These are phyloP conservation scores for Zhuliangozyma blackwelliae DNA, from an alignment of 1,139 yeast species.

Conservation along the genomic window DNA sequence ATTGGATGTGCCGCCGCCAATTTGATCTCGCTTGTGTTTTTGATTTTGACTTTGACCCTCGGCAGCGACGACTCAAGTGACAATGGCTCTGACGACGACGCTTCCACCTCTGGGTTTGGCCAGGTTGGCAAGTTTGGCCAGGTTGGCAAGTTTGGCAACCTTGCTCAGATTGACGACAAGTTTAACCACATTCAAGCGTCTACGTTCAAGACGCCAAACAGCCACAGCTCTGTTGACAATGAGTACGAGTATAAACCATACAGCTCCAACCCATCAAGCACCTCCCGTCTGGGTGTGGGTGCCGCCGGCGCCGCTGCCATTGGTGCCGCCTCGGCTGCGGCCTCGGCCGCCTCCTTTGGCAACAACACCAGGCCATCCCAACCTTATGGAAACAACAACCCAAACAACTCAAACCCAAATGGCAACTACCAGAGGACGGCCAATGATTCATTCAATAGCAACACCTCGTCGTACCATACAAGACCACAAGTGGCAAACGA, in stretches of 20 bases:
- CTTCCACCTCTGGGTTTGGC: conserved; percentile 4
- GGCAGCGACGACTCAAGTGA: conserved; percentile 12
- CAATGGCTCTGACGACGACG: conserved; percentile 25
- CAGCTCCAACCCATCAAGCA: not conserved
- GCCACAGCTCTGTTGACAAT: conserved; percentile 19
- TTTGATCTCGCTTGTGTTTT: conserved; percentile 30
- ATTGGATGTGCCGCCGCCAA: conserved; percentile 61
- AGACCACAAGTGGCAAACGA: conserved; percentile 35
- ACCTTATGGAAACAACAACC: not conserved
- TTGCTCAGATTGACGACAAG: conserved; percentile 9
- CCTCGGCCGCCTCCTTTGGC: conserved; percentile 1
- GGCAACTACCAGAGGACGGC: too few relatives aligned
- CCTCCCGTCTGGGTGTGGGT: conserved; percentile 2
- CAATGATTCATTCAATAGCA: conserved; percentile 11
- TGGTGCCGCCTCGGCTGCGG: conserved; percentile 2
- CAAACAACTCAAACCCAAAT: not conserved
- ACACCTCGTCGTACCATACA: conserved; percentile 25
- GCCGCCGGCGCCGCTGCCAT: conserved; percentile 2
- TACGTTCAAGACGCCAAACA: conserved; percentile 8
- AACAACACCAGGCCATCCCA: not conserved
- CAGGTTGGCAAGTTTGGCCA: conserved; percentile 8
- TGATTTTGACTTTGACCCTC: conserved; percentile 19
- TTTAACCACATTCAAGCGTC: conserved; percentile 10
- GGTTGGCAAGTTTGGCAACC: conserved; percentile 8
- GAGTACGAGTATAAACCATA: conserved; percentile 25